Percentiles rank a stretch among this genome's conserved stretches.
phyloP scores from a whole-genome alignment of 2,329 filamentous ascomycete genomes.

The Claviceps pazoutovae region DNA sequence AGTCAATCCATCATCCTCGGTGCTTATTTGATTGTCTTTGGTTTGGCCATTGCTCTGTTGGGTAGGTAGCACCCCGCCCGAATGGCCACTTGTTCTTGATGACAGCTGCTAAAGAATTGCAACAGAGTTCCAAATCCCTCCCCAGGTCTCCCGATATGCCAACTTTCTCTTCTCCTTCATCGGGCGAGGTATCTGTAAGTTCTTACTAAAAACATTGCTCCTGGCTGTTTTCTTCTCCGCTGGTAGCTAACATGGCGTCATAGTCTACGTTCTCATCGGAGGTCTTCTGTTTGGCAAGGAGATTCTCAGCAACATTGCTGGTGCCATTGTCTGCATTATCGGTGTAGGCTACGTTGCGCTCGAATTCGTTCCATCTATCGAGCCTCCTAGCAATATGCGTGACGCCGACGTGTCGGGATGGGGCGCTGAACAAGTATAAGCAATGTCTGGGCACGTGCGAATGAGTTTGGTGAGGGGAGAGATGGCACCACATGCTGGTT shows the following conservation, averaged over 20 bases:
- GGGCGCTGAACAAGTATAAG: conserved; percentile 64
- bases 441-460: neutral
- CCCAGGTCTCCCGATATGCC: conserved; percentile 82
- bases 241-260: conserved; percentile 2
- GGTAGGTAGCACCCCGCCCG: conserved; percentile 21
- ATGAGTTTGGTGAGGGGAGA: neutral
- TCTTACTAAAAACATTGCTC: neutral
- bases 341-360: conserved; percentile 66
- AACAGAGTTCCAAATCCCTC: conserved; percentile 83
- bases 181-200: conserved; percentile 85
- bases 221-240: neutral
- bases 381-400: conserved; percentile 70
- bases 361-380: conserved; percentile 66
- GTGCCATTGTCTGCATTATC: conserved; percentile 60
- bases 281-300: conserved; percentile 61
- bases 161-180: conserved; percentile 98
- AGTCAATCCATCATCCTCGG: conserved; percentile 54
- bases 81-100: neutral
- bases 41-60: conserved; percentile 59
- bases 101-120: conserved; percentile 12
- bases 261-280: conserved; percentile 94
- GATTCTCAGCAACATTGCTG: conserved; percentile 59
- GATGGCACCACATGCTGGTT: too few species aligned
- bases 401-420: conserved; percentile 56
- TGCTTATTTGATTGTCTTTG: conserved; percentile 81